Conservation (phyloP, 2,329 filamentous ascomycete genomes). For the Mariannaea sp. region DNA sequence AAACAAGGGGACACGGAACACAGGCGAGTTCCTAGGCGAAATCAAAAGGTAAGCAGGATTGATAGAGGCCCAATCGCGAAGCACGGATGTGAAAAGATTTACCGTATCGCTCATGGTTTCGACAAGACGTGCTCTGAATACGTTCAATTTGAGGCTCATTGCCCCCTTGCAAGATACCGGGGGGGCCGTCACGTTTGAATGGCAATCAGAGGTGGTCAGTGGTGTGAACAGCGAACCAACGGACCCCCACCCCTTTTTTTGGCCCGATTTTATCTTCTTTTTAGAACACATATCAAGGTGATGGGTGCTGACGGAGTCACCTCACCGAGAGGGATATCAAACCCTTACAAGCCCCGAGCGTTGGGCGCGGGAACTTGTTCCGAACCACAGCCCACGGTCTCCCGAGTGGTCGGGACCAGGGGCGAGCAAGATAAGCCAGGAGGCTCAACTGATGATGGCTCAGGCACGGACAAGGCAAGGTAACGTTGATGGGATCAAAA, state of each 20-base stretch:
- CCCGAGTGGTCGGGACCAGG: background rate
- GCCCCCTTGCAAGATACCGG: background rate
- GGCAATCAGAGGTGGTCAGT: background rate
- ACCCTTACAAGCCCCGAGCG: background rate
- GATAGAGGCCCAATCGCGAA: constrained; percentile 5
- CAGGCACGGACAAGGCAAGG: background rate
- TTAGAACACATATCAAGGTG: background rate
- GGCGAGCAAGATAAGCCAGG: background rate
- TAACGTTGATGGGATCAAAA: too few species aligned
- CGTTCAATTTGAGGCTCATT: constrained; percentile 16
- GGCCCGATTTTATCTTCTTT: too few species aligned
- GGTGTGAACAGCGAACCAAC: too few species aligned
- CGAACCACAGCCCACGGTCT: background rate
- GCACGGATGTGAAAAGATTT: background rate
- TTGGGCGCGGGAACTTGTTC: background rate
- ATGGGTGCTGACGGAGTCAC: background rate
- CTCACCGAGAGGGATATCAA: background rate
- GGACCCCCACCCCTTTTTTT: constrained; percentile 13
- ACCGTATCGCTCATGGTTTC: background rate
- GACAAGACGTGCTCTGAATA: constrained; percentile 7
- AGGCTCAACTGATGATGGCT: background rate
- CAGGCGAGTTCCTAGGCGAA: constrained; percentile 14
- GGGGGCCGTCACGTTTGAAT: background rate
- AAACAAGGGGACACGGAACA: constrained; percentile 14
- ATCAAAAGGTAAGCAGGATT: constrained; percentile 9